Percentiles rank a stretch among this genome's conserved stretches.
Conservation (phyloP, 2,329 filamentous ascomycete species). For the Mycogone perniciosa region DNA sequence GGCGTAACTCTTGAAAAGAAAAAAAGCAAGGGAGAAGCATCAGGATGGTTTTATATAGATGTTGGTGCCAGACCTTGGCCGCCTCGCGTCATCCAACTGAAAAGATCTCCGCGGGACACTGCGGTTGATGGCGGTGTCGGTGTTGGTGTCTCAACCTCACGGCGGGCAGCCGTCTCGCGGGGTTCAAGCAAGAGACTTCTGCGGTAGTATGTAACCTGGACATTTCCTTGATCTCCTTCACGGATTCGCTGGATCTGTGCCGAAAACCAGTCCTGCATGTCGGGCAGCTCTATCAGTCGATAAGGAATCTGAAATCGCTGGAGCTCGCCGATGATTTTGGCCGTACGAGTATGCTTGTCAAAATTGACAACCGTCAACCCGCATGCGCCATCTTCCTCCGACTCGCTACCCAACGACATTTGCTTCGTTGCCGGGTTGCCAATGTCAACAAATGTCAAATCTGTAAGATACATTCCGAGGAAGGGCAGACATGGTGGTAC, state of each 20-base stretch:
- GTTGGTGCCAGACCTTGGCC: conserved; percentile 22
- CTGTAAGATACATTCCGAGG: conserved; percentile 91
- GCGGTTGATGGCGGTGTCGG: conserved; percentile 23
- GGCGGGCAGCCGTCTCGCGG: conserved; percentile 42
- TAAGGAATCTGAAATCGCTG: conserved; percentile 96
- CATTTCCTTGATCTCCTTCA: conserved; percentile 47
- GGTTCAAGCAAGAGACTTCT: conserved; percentile 82
- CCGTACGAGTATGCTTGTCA: conserved; percentile 91
- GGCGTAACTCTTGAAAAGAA: conserved; percentile 3
- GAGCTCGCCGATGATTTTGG: conserved; percentile 90
- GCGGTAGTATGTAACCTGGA: conserved; percentile 64
- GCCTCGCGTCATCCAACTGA: conserved; percentile 44
- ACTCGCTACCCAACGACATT: conserved; percentile 44
- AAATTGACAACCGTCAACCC: conserved; percentile 87
- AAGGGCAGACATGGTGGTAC: conserved; percentile 92
- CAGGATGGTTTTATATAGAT: conserved; percentile 3
- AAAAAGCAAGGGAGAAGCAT: conserved; percentile 1
- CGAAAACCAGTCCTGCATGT: conserved; percentile 90
- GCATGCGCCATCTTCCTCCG: conserved; percentile 56
- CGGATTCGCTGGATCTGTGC: conserved; percentile 73
- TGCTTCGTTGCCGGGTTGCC: conserved; percentile 84
- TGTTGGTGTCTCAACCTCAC: conserved; percentile 29
- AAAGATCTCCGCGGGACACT: conserved; percentile 36
- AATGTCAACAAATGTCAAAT: conserved; percentile 91
- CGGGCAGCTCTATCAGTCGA: conserved; percentile 70